Evolutionary conservation across 164 flowering plant species (phyloP).

Genomic region (Euptelea pleiosperma): DNA sequence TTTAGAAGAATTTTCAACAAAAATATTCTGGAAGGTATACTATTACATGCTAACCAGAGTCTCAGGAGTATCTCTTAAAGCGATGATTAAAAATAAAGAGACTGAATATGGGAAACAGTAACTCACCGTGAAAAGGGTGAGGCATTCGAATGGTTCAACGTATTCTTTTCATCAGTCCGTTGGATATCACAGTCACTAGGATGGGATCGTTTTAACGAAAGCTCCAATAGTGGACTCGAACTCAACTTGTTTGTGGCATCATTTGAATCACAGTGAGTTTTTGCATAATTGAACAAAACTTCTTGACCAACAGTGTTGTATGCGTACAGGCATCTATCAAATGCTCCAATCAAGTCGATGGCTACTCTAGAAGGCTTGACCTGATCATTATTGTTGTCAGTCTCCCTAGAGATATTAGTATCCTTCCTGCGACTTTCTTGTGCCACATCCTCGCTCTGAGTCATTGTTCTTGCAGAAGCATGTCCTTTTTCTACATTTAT

Average conservation of each 20-base stretch:
- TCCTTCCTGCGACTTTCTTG: slow-evolving; percentile 16
- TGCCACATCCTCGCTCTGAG: slow-evolving; percentile 14
- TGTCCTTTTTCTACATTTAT: slow-evolving; percentile 5
- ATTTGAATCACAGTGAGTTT: slow-evolving; percentile 21
- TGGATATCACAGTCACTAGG: slow-evolving; percentile 34
- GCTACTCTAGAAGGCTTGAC: slow-evolving; percentile 45
- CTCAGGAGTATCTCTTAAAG: no score
- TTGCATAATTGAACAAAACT: slow-evolving; percentile 2
- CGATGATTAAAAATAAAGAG: not conserved
- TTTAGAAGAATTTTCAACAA: not conserved
- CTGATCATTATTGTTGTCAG: slow-evolving; percentile 17
- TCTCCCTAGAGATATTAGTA: slow-evolving; percentile 22
- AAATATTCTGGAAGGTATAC: no score
- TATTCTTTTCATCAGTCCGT: slow-evolving; percentile 35
- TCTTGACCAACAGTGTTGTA: slow-evolving; percentile 6
- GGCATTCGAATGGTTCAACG: slow-evolving; percentile 60
- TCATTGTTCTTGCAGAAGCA: not conserved
- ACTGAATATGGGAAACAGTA: not conserved
- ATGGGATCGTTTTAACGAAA: slow-evolving; percentile 60
- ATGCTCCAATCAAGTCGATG: slow-evolving; percentile 78
- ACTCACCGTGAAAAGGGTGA: slow-evolving; percentile 71
- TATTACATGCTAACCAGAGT: no score
- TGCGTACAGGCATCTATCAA: slow-evolving; percentile 28
- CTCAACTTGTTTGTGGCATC: slow-evolving; percentile 27
- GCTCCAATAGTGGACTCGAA: slow-evolving; percentile 49